phyloP scores from a whole-genome alignment of 2,329 filamentous ascomycete genomes.

The Colletotrichum chrysophilum region DNA sequence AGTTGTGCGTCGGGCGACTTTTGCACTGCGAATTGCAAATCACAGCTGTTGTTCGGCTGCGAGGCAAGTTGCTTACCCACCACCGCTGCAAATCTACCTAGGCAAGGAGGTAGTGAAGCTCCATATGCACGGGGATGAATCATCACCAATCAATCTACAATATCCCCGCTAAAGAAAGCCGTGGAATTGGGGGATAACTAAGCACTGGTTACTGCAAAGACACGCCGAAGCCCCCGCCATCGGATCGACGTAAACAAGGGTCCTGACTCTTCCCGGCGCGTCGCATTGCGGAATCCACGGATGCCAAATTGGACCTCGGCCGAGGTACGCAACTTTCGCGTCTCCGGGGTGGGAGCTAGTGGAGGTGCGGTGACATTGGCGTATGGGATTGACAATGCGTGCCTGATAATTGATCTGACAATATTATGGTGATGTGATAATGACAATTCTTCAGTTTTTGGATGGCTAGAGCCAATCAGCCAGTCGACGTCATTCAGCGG shows the following conservation, averaged over 20 bases:
- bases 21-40: not conserved
- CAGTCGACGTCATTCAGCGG: not conserved
- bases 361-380: not conserved
- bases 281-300: not conserved
- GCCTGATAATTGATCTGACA: not conserved
- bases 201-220: not conserved
- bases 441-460: not conserved
- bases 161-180: constrained; percentile 1
- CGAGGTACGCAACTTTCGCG: not conserved
- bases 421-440: not conserved
- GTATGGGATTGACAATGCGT: not conserved
- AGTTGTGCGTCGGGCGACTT: not conserved
- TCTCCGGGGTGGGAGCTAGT: not conserved
- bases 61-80: not conserved
- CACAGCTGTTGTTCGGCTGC: not conserved
- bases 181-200: constrained; percentile 16
- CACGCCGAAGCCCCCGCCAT: not conserved
- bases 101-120: not conserved
- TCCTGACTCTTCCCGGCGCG: not conserved
- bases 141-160: constrained; percentile 11
- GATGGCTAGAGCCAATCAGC: not conserved
- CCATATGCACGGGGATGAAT: constrained; percentile 13
- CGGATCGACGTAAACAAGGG: not conserved
- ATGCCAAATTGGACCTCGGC: constrained; percentile 13
- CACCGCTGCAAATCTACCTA: not conserved